Conservation (phyloP, 2,329 filamentous ascomycete species). For the Fusarium nelsonii region DNA sequence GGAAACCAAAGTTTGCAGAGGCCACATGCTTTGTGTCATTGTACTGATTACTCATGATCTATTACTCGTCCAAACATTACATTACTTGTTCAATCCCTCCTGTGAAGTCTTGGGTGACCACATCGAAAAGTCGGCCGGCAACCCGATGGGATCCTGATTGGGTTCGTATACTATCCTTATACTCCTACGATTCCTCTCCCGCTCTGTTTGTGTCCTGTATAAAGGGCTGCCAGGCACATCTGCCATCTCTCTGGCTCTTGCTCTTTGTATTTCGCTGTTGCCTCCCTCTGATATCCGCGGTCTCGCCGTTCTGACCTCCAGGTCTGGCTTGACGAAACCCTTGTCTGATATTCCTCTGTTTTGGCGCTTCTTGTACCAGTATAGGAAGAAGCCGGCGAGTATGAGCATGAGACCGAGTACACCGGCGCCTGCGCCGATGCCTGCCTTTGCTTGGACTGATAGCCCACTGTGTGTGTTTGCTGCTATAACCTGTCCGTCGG, state of each 20-base stretch:
- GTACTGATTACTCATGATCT: background rate
- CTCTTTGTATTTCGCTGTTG: background rate
- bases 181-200: background rate
- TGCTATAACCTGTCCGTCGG: background rate
- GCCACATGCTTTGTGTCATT: background rate
- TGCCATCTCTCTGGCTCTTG: background rate
- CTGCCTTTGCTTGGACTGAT: background rate
- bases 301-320: background rate
- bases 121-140: background rate
- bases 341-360: background rate
- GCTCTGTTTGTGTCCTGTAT: background rate
- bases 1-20: rapidly evolving
- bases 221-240: background rate
- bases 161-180: background rate
- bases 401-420: background rate
- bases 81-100: background rate
- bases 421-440: slow-evolving; percentile 5
- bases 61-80: background rate
- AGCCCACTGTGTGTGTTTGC: background rate
- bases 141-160: slow-evolving; percentile 11
- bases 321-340: background rate
- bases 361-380: slow-evolving; percentile 1
- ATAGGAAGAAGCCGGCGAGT: background rate
- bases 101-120: slow-evolving; percentile 7
- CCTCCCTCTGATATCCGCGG: background rate